Percentiles rank a stretch among this genome's conserved stretches.
phyloP scores from a whole-genome alignment of 2,329 filamentous ascomycete genomes.

The Aspergillus nomiae region DNA sequence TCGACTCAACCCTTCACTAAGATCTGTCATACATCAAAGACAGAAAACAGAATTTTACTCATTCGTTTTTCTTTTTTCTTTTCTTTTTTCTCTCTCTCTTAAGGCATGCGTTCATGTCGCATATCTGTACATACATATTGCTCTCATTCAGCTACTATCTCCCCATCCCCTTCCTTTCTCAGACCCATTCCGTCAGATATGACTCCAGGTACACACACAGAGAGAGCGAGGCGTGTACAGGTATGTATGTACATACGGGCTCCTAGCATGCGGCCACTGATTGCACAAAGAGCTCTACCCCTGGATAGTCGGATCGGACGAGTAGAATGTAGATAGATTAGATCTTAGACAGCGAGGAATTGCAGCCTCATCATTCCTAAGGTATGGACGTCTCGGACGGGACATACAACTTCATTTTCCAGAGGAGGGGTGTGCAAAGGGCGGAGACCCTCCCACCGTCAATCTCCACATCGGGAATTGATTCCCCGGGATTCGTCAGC shows the following conservation, averaged over 20 bases:
- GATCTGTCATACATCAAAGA: background rate
- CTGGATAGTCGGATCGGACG: background rate
- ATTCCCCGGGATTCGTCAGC: conserved; percentile 2
- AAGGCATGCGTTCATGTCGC: background rate
- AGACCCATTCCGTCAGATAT: background rate
- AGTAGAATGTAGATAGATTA: background rate
- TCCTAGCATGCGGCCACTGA: background rate
- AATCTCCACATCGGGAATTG: conserved; percentile 1
- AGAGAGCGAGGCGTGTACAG: background rate
- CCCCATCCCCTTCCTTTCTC: background rate
- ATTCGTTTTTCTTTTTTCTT: background rate
- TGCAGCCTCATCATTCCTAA: background rate
- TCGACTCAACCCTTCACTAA: background rate
- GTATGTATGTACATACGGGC: background rate
- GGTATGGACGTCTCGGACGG: background rate
- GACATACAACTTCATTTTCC: background rate
- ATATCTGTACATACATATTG: background rate
- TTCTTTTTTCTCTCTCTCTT: background rate
- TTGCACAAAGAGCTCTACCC: background rate
- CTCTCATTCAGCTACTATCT: background rate
- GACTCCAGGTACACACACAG: background rate
- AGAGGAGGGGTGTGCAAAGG: background rate
- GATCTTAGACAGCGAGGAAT: background rate
- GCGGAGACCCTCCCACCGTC: background rate
- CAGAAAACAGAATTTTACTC: background rate